Base-by-base conservation (phyloP, 192 early-diverging fungal genomes). In the Rhizophagus sp. region DNA sequence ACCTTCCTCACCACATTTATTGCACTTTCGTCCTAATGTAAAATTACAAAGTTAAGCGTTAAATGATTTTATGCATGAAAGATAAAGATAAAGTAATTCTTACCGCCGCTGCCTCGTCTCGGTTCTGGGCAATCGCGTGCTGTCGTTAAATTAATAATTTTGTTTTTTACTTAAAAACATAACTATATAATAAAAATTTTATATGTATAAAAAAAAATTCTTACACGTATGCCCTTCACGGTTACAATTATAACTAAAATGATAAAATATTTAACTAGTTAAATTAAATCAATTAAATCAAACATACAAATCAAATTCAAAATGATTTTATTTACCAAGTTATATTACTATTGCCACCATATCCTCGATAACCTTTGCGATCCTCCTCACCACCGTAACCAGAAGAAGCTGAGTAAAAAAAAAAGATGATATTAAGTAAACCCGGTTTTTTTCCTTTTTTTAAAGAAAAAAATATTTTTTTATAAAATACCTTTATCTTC, bases 1-100 rank as follows among this genome's bases (percentile, higher is more conserved):
- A 22, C 49, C 49, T 61, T 74, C 73, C 13, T 61, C 73, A 0
- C 33, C 33, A 57, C 73, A 74, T 61, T 74, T 74, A 34, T 74
- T 24, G 34, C 73, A 74, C 15, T 17, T 74, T 34, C 52, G 73
- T 36, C 71, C 71, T 73, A n/a, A 49, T 49, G 19, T 25, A 47
- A 30, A n/a, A 47, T 36, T 13, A 12, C 39, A 41, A 49, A 5
- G 7, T 5, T 49, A 12, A 41, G 8, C 4, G 10, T 34, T 33
- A 72, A 30, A 34, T 25, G n/a, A 50, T 24, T 24, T 5, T 34
- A 49, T 22, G 4, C 69, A 41, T n/a, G 17, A 25, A 44, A 41
- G 39, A 30, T 36, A 4, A 39, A 41, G 30, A 49, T 73, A 11
- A 41, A 5, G 3, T 33, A 27, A 66, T 30, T 13, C 64, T 30